These are phyloP conservation scores for Endogone sp. DNA, from an alignment of 192 early-diverging fungal species.

Conservation along the genomic window DNA sequence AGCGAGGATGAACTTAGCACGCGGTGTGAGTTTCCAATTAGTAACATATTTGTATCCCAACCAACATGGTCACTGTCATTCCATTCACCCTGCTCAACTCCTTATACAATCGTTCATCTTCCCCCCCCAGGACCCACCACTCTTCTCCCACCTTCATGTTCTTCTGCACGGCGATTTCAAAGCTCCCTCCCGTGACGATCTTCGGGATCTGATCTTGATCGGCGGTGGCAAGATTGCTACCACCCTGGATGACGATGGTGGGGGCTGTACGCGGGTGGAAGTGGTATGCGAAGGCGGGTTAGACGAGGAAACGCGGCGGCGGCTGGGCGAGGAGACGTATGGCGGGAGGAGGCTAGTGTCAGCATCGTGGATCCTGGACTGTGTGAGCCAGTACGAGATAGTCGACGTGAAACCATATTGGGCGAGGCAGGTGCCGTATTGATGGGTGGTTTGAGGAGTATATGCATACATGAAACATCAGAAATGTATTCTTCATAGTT, in stretches of 20 bases:
- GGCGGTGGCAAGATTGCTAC: neutral
- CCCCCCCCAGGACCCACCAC: neutral
- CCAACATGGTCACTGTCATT: neutral
- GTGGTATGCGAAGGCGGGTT: neutral
- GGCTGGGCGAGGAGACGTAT: neutral
- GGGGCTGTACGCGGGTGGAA: neutral
- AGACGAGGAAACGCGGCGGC: neutral
- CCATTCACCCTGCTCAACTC: neutral
- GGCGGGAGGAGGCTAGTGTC: neutral
- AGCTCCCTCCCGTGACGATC: neutral
- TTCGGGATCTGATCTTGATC: neutral
- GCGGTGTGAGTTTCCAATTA: neutral
- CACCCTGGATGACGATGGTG: neutral
- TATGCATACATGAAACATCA: too few species aligned
- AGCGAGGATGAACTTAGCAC: neutral
- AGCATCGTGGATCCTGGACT: neutral
- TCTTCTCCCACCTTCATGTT: neutral
- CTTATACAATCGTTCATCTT: too few species aligned
- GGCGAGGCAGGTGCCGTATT: neutral
- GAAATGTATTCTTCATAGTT: too few species aligned
- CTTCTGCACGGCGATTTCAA: neutral
- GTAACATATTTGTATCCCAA: neutral
- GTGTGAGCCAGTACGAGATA: neutral
- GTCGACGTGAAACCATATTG: neutral
- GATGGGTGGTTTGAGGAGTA: too few species aligned